Base-by-base conservation (phyloP, 345 rosid species). In the Gossypium bickii region DNA sequence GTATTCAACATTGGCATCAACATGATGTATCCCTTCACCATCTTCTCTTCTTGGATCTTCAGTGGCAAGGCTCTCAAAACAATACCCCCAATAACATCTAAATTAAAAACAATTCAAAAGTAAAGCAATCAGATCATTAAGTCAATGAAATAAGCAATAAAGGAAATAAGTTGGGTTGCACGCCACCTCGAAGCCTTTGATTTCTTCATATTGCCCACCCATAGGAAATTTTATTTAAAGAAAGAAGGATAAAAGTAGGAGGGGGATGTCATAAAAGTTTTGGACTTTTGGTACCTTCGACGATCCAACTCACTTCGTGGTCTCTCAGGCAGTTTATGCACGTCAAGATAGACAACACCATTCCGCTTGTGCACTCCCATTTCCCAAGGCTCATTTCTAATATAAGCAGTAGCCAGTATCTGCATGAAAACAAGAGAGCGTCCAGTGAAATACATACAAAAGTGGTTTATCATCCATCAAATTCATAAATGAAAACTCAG, bases 331-430 rank as follows among this genome's bases (percentile, higher is more conserved):
- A 93, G 87, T 82, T 93, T 95, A 85, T 95, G 99, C 59, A 90
- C 94, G 76, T 95, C 98, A 61, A 91, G 90, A 85, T 95, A 93
- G 67, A 95, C 92, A 27, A 87, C 90, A 64, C 98, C 98, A 78
- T 93, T 91, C 87, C 98, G 87, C 85, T 91, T 93, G 81, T 95
- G 99, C 83, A 95, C 98, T 12, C 99, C 99, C 98, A 95, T 95
- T 87, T 93, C 98, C 99, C 99, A 95, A 43, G 98, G 91, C 64
- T 93, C 99, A 73, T 86, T 82, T 76, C 85, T 83, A 74, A 87
- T 83, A 83, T 95, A 95, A 74, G 98, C 93, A 82, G 98, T 86
- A 51, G 90, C 92, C 78, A 95, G 43, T 80, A 95, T 95, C 99
- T 94, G 78, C 80, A 70, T 48, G 38, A 72, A 70, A 73, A 55